A percentile compares a stretch with the other conserved stretches of the same genome.
phyloP scores from a whole-genome alignment of 129 eudicot genomes.

The Saussurea involucrata region DNA sequence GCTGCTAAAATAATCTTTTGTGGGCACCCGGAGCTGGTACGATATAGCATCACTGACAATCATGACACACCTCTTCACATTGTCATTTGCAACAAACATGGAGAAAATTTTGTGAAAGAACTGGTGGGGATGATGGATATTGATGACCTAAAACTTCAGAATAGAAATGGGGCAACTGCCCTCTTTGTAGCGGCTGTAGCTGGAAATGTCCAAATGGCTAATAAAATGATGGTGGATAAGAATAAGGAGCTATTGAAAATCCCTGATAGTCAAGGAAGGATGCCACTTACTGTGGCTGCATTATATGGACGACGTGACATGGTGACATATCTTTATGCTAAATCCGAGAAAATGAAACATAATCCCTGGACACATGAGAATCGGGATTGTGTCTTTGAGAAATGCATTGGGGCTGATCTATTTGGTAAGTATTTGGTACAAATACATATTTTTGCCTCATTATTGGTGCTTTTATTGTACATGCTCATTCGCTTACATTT shows the following conservation, averaged over 20 bases:
- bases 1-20: constrained; percentile 1
- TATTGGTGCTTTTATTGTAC: not conserved
- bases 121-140: constrained; percentile 21
- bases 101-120: constrained; percentile 10
- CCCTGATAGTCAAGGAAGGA: not conserved
- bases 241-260: constrained; percentile 2
- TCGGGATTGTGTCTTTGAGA: not conserved
- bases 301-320: constrained; percentile 19
- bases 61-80: constrained; percentile 39
- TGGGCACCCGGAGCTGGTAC: constrained; percentile 12
- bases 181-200: constrained; percentile 26
- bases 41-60: constrained; percentile 16
- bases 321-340: constrained; percentile 18
- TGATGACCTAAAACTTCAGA: constrained; percentile 10
- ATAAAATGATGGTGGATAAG: not conserved
- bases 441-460: not conserved
- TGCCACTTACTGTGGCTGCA: constrained; percentile 27
- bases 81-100: constrained; percentile 28
- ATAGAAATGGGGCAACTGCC: constrained; percentile 16
- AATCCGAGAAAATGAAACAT: not conserved
- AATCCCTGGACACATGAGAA: constrained; percentile 1
- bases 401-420: not conserved
- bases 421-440: not conserved
- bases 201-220: constrained; percentile 14
- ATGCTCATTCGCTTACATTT: constrained; percentile 7